phyloP scores from a whole-genome alignment of 305 asterid genomes.

The Salvia sclarea region DNA sequence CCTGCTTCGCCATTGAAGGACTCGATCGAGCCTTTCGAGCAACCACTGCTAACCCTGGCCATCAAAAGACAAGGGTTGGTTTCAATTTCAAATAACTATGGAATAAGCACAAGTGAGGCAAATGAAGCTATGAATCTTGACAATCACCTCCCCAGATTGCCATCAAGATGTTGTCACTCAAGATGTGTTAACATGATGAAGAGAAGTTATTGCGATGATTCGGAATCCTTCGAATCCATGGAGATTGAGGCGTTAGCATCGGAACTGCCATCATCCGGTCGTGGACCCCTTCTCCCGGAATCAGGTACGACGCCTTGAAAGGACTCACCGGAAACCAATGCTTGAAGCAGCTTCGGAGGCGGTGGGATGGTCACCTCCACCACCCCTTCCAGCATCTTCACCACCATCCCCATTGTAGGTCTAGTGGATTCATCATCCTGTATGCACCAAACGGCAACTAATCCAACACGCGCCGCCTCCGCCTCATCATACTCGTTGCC shows the following conservation, averaged over 20 bases:
- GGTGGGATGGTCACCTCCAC: constrained; percentile 65
- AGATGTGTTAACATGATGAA: not conserved
- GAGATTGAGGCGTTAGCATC: constrained; percentile 38
- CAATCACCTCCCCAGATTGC: constrained; percentile 12
- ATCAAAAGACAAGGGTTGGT: not conserved
- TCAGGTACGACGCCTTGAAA: constrained; percentile 55
- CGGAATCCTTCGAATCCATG: constrained; percentile 41
- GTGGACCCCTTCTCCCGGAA: constrained; percentile 38
- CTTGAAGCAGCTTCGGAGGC: constrained; percentile 79
- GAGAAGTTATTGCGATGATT: constrained; percentile 25
- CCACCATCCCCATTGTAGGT: constrained; percentile 82
- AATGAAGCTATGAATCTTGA: not conserved
- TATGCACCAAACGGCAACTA: constrained; percentile 75
- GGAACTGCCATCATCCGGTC: constrained; percentile 33
- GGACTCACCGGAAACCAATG: constrained; percentile 79
- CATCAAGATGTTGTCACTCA: not conserved
- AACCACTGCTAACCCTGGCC: not conserved
- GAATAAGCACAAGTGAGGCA: not conserved
- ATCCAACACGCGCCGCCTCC: constrained; percentile 57
- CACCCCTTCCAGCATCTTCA: constrained; percentile 83
- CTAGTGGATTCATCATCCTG: constrained; percentile 71
- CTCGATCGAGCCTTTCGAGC: not conserved
- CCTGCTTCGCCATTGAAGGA: not conserved
- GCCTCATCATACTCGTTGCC: constrained; percentile 40
- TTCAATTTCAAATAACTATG: no score